Conservation (phyloP, 306 rosid species). For the Clitoria ternatea region DNA sequence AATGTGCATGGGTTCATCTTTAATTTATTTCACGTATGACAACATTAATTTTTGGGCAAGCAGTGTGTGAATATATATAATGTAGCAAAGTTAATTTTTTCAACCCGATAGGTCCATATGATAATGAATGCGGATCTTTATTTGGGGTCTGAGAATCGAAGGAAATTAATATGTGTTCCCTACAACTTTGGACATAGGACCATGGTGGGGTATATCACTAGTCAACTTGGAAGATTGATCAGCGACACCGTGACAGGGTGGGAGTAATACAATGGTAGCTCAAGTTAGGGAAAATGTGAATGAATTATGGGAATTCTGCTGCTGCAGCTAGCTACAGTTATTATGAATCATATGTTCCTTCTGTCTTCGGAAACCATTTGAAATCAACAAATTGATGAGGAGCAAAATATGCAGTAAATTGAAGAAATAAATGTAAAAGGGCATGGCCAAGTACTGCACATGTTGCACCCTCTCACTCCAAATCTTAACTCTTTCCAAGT, state of each 20-base stretch:
- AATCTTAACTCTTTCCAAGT: conserved; percentile 3
- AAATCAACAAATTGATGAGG: neutral
- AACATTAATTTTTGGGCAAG: conserved; percentile 24
- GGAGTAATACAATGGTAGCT: conserved; percentile 6
- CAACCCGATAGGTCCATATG: conserved; percentile 12
- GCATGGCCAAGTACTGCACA: conserved; percentile 7
- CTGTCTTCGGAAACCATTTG: conserved; percentile 1
- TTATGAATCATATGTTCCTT: conserved; percentile 9
- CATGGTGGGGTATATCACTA: conserved; percentile 26
- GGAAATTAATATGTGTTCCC: conserved; percentile 30
- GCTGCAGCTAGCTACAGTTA: neutral
- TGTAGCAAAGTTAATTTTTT: neutral
- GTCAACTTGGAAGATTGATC: conserved; percentile 20
- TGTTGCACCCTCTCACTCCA: neutral
- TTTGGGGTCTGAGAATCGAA: conserved; percentile 24
- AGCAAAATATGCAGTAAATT: neutral
- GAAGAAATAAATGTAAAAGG: neutral
- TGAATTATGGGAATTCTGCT: neutral
- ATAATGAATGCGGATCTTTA: conserved; percentile 32
- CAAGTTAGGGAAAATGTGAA: neutral
- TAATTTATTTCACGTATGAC: conserved; percentile 19
- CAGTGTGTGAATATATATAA: conserved; percentile 29
- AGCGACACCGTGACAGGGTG: neutral
- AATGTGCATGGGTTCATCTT: too few species aligned
- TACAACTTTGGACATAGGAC: conserved; percentile 2